phyloP scores from a whole-genome alignment of 2,329 filamentous ascomycete species.

The Fusarium sublunatum region DNA sequence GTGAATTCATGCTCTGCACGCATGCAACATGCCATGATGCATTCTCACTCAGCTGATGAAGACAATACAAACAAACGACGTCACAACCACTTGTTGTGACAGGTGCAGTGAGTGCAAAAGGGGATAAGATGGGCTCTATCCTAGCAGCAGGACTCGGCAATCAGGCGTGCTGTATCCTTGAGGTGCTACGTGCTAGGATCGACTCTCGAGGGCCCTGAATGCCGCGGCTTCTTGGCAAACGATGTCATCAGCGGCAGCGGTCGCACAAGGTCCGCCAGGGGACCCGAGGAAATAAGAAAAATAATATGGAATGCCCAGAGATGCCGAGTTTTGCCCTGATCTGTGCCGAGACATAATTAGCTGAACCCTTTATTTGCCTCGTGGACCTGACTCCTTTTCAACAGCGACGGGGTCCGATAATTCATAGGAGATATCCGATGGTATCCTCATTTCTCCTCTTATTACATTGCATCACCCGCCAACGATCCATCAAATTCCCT shows the following conservation, averaged over 20 bases:
- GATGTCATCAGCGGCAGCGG: conserved; percentile 29
- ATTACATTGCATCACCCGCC: conserved; percentile 22
- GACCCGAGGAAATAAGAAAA: neutral
- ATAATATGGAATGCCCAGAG: conserved; percentile 8
- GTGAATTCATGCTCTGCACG: conserved; percentile 6
- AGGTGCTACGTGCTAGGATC: neutral
- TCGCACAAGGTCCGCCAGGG: conserved; percentile 5
- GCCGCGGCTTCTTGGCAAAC: conserved; percentile 19
- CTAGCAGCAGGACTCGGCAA: conserved; percentile 1
- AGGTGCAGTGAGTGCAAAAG: conserved; percentile 2
- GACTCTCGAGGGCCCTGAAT: conserved; percentile 8
- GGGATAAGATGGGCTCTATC: conserved; percentile 9
- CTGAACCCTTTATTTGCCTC: conserved; percentile 3
- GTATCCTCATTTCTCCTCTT: conserved; percentile 2
- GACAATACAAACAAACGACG: conserved; percentile 24
- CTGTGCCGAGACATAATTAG: conserved; percentile 9
- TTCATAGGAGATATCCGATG: conserved; percentile 25
- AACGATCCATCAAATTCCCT: neutral
- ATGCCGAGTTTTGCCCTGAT: conserved; percentile 26
- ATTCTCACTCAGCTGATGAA: conserved; percentile 29
- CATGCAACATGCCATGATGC: conserved; percentile 25
- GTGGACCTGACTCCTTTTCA: neutral
- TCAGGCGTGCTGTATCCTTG: neutral
- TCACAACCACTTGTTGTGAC: conserved; percentile 26
- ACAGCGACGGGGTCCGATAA: conserved; percentile 1